These are phyloP conservation scores for Dictyostelium citrinum DNA, from an alignment of 78 protist genomes.

Conservation along the genomic window DNA sequence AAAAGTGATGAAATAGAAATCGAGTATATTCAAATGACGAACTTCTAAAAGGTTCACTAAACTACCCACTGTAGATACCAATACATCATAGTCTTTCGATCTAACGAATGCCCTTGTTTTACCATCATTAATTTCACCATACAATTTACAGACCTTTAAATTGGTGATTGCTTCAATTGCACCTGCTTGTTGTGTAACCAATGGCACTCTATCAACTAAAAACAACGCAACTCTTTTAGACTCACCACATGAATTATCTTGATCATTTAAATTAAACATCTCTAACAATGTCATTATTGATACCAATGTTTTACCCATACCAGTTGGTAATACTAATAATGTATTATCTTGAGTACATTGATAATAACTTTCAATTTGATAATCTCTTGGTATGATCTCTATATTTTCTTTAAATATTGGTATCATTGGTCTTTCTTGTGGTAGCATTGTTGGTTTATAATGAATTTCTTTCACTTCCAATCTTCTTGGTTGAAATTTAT, in stretches of 20 bases:
- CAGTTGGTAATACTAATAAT: conserved; percentile 48
- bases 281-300: conserved; percentile 3
- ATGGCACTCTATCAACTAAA: conserved; percentile 45
- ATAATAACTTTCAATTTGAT: conserved; percentile 32
- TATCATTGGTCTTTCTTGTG: not conserved
- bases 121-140: not conserved
- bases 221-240: conserved; percentile 1
- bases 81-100: conserved; percentile 3
- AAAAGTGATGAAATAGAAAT: conserved; percentile 51
- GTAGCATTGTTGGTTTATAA: not conserved
- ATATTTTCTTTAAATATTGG: not conserved
- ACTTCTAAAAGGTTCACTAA: not conserved
- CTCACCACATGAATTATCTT: not conserved
- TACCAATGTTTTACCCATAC: conserved; percentile 25
- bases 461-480: not conserved
- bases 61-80: conserved; percentile 13
- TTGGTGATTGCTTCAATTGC: not conserved
- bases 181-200: conserved; percentile 46
- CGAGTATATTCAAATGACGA: not conserved
- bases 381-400: not conserved
- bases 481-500: not conserved
- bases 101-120: not conserved
- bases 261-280: not conserved
- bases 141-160: not conserved
- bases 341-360: not conserved